These are phyloP conservation scores for Psidium guajava DNA, from an alignment of 345 rosid genomes.

Conservation along the genomic window DNA sequence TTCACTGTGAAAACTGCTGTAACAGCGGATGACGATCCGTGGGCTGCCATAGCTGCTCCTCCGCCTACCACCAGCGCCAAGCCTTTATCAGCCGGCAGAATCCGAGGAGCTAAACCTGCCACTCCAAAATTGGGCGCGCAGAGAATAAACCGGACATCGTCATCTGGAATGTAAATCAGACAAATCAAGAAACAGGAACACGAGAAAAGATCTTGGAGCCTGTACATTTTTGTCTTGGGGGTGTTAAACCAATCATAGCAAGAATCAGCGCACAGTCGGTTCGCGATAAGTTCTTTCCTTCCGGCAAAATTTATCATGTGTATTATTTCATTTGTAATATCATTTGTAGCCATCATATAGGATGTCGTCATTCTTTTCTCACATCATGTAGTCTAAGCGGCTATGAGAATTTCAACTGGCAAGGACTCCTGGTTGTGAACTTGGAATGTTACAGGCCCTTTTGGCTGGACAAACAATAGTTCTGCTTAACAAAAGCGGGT, in stretches of 20 bases:
- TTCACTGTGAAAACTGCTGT: constrained; percentile 46
- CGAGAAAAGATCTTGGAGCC: constrained; percentile 7
- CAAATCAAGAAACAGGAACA: constrained; percentile 3
- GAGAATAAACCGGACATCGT: constrained; percentile 75
- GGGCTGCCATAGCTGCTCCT: constrained; percentile 98
- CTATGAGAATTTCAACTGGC: neutral
- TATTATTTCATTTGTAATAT: constrained; percentile 37
- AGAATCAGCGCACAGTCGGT: neutral
- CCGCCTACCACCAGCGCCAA: constrained; percentile 70
- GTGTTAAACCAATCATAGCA: neutral
- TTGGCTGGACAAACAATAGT: neutral
- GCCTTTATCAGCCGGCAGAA: constrained; percentile 63
- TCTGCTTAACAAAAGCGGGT: neutral
- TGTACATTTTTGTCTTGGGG: constrained; percentile 33
- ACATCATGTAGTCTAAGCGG: neutral
- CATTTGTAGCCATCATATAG: constrained; percentile 43
- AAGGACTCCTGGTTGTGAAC: neutral
- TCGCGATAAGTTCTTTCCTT: constrained; percentile 6
- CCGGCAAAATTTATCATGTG: neutral
- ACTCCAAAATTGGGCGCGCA: constrained; percentile 81
- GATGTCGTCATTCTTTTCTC: constrained; percentile 16
- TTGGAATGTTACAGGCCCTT: neutral
- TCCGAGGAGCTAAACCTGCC: constrained; percentile 63
- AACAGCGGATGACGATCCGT: constrained; percentile 57
- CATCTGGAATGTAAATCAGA: constrained; percentile 40